These are phyloP conservation scores for Aspergillus ruber DNA, from an alignment of 2,329 filamentous ascomycete species.

Conservation along the genomic window DNA sequence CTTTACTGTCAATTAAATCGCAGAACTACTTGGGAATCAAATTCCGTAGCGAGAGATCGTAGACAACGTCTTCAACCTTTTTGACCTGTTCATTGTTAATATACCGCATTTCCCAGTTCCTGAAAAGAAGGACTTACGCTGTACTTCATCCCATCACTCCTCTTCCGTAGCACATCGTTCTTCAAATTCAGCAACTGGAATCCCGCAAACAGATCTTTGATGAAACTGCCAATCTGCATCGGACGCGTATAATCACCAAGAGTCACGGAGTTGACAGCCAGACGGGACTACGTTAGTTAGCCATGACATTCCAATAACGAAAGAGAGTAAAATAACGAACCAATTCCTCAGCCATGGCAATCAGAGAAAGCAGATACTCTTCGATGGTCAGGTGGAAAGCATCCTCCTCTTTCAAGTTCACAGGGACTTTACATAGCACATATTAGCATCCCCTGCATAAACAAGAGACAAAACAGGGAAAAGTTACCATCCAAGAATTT, in stretches of 20 bases:
- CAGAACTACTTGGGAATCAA: constrained; percentile 53
- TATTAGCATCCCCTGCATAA: constrained; percentile 3
- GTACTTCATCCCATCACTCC: constrained; percentile 93
- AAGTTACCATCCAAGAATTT: constrained; percentile 64
- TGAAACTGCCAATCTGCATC: constrained; percentile 79
- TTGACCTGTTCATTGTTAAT: constrained; percentile 57
- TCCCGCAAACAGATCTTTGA: constrained; percentile 91
- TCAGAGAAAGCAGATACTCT: constrained; percentile 87
- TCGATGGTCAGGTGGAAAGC: constrained; percentile 94
- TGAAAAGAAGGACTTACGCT: constrained; percentile 42
- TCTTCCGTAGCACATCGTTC: constrained; percentile 82
- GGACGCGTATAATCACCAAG: constrained; percentile 81
- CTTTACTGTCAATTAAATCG: too few species aligned
- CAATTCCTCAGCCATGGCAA: constrained; percentile 83
- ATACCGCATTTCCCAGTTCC: not conserved
- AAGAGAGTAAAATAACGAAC: constrained; percentile 31
- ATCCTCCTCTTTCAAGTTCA: constrained; percentile 84
- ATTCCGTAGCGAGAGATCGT: constrained; percentile 83
- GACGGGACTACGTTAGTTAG: constrained; percentile 52
- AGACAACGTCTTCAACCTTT: constrained; percentile 96
- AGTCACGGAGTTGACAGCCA: constrained; percentile 92
- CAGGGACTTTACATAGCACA: constrained; percentile 57
- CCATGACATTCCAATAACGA: not conserved
- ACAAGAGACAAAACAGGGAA: not conserved
- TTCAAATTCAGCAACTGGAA: constrained; percentile 98